Evolutionary conservation across 2,329 filamentous ascomycete species (phyloP), one percentile per base, ranked within the genome.

Genomic region (Cladosporium velox): DNA sequence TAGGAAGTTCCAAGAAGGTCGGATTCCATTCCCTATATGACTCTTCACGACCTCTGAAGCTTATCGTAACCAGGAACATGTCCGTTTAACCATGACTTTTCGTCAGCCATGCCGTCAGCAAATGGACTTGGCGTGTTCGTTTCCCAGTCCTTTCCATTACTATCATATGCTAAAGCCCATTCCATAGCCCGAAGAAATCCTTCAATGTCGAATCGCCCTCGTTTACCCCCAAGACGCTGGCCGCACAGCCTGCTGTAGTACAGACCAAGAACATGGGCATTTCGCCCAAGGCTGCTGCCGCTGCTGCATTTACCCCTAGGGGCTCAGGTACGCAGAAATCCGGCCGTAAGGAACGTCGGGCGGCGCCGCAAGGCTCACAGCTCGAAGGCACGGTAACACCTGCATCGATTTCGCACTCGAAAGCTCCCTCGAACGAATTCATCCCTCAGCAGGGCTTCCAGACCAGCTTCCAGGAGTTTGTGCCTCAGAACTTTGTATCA

Each of bases 121-220:
- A 75, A 76, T 66, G 74, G 73, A n/a, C 67, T 72, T 59, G 69
- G 52, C 65, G 41, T 68, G 72, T 74, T 52, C 69, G 72, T 70
- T 30, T n/a, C 32, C 34, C 47, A 18, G 3, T 24, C 21, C 64
- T 35, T 21, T 28, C 30, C 8, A 2, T 30, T 32, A 14, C 24
- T 24, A 26, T 34, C 28, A 28, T 28, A 28, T 63, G 44, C 44
- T 49, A 35, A 64, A 64, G 65, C 35, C 21, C 35, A 34, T 32
- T n/a, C 28, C 38, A 26, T 62, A 73, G 70, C 14, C 63, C 69
- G 28, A 92, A 92, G 79, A 95, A 93, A 78, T 84, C 90, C 32
- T 70, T 99, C 71, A 99, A 96, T 78, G 95, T 97, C 75, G 95
- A 98, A 74, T 98, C 95, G 10, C 94, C 95, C 14, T 92, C 94